Base-by-base conservation (phyloP, 73 alveolate species). In the Paramecium tetraurelia region DNA sequence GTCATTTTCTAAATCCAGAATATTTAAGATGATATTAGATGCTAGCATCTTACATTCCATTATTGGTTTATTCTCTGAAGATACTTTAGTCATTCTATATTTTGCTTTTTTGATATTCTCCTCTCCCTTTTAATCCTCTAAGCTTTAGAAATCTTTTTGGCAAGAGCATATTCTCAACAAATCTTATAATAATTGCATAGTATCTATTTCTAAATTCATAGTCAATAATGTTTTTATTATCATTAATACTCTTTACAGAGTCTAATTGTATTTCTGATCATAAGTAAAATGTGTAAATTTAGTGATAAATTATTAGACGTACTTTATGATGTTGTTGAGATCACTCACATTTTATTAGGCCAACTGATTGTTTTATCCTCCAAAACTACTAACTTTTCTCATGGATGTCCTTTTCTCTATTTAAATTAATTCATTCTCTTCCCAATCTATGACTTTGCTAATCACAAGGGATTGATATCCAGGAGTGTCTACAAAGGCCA, bases 21-120 rank as follows among this genome's bases (percentile, higher is more conserved):
- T 80, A 14, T 27, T 80, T 80, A 80, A 46, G 8, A 80, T 48
- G 3, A 80, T 41, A 24, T 80, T 24, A 1, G 63, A 21, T 4
- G 90, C 90, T 43, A 80, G 24, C 70, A 80, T 44, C 27, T 80
- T 80, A 4, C 90, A 80, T 22, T 80, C 90, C 90, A 80, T 80
- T 6, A 80, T 80, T 80, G 57, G 57, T 80, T 80, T 43, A 48
- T 80, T 80, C 14, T 80, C 90, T 80, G 21, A 22, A 3, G 57
- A 44, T 43, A 44, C 57, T 46, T 48, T 80, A 14, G 90, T 80
- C 90, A 80, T 80, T 20, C 90, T 80, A 41, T 20, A 31, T 80
- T 80, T 80, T 20, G 90, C 72, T 21, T 80, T 80, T 80, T 80
- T 80, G 6, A 80, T 31, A 48, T 48, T 22, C 31, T 41, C 70